Evolutionary conservation across 1,284 basidiomycete genomes (phyloP).

Genomic region (Omphalotus olearius): DNA sequence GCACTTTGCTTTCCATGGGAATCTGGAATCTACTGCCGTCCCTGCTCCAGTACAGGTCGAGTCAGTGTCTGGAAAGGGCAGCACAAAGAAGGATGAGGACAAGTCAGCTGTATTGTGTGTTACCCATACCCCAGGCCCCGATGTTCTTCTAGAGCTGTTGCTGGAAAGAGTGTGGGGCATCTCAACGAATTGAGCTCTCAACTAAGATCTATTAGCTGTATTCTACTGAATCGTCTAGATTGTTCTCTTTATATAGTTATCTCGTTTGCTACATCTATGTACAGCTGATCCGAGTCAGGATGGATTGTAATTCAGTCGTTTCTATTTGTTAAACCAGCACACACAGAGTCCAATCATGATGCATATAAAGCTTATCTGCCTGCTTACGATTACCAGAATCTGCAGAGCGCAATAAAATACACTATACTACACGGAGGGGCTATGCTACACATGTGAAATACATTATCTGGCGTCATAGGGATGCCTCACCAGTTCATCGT

Average conservation of each 20-base stretch:
- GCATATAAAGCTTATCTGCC: no score
- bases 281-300: no score
- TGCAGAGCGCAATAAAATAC: neutral
- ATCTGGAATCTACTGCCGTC: constrained; percentile 1
- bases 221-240: no score
- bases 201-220: no score
- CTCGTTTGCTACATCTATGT: no score
- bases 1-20: neutral
- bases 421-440: neutral
- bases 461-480: constrained; percentile 58
- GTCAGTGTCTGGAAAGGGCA: neutral
- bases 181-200: no score
- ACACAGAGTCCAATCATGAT: no score
- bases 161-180: constrained; percentile 15
- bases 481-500: constrained; percentile 86
- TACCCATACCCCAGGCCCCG: constrained; percentile 13
- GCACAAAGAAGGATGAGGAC: neutral
- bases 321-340: no score
- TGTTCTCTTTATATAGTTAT: no score
- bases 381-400: no score
- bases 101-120: constrained; percentile 11
- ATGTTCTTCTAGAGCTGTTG: constrained; percentile 9
- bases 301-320: no score
- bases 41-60: constrained; percentile 8
- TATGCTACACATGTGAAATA: constrained; percentile 4